Evolutionary conservation across 352 stramenopile genomes (phyloP).

Genomic region (Halophytophthora batemanensis): DNA sequence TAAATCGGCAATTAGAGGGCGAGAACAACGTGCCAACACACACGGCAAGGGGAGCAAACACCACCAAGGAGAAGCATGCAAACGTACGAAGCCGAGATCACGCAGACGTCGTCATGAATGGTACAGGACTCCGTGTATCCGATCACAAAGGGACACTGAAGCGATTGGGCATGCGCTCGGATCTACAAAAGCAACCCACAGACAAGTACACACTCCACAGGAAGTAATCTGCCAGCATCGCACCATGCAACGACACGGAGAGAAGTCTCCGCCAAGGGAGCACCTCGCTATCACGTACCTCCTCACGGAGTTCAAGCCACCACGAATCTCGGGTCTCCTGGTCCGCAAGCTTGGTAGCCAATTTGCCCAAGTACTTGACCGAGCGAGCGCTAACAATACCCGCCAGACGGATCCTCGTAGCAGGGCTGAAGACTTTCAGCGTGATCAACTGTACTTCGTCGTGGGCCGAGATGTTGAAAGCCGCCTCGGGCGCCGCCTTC

Average conservation of each 20-base stretch:
- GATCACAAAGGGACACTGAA: conserved; percentile 96
- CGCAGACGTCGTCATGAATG: conserved; percentile 96
- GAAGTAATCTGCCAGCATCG: background rate
- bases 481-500: conserved; percentile 39
- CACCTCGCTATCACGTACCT: conserved; percentile 40
- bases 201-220: background rate
- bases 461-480: conserved; percentile 71
- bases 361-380: conserved; percentile 88
- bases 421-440: conserved; percentile 89
- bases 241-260: background rate
- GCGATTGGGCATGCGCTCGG: conserved; percentile 92
- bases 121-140: conserved; percentile 96
- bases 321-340: conserved; percentile 97
- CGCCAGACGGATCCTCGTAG: conserved; percentile 69
- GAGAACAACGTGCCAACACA: background rate
- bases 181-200: conserved; percentile 51
- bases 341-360: conserved; percentile 95
- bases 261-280: background rate
- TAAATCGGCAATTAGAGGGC: background rate
- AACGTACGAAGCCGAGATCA: conserved; percentile 94
- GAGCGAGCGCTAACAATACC: conserved; percentile 85
- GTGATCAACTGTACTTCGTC: conserved; percentile 95
- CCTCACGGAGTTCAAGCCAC: conserved; percentile 97
- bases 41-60: background rate
- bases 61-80: background rate